Evolutionary conservation across 805 yeast genomes (phyloP), one percentile per base, ranked within the genome.

Genomic region (Nakazawaea anatomiae): DNA sequence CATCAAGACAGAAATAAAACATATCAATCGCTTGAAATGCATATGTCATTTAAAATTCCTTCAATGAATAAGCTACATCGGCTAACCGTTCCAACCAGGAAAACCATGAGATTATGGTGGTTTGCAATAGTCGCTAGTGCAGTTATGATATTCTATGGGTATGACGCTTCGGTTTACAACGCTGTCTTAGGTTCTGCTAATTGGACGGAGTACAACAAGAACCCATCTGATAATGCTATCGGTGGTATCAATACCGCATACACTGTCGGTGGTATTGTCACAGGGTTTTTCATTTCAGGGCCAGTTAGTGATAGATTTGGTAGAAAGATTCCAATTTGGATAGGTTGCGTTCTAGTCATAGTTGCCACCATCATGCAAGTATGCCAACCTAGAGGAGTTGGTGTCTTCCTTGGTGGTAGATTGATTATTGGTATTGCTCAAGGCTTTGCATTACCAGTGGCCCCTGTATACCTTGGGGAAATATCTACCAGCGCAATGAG

Each of bases 381-480:
- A 29, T 55, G 56, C 32, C 52, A 52, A 46, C 57, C 57, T 28
- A 31, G 52, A 29, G 52, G 52, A n/a, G 44, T 53, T 30, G 52
- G 52, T 29, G 56, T 53, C 9, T 53, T 47, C 27, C 36, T 65
- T 36, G 63, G 71, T 50, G 76, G 76, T 27, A 62, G 76, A 55
- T 63, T 64, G 41, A 66, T 73, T 39, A 59, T 75, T 28, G 77
- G 77, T 50, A 59, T 71, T 50, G 75, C 71, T 18, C 75, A 72
- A 30, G 77, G 77, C 35, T 65, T 66, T 47, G 70, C 71, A 34
- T 62, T 75, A 7, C 75, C 72, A 12, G 60, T 70, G 35, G 64
- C 72, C 9, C 75, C 76, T 12, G 63, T 72, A 52, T 71, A 72
- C 56, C 69, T 72, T 54, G 61, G 71, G 42, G 77, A 73, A 58